Conservation (phyloP, 2,329 filamentous ascomycete genomes). For the Amesomyces nigricolor region DNA sequence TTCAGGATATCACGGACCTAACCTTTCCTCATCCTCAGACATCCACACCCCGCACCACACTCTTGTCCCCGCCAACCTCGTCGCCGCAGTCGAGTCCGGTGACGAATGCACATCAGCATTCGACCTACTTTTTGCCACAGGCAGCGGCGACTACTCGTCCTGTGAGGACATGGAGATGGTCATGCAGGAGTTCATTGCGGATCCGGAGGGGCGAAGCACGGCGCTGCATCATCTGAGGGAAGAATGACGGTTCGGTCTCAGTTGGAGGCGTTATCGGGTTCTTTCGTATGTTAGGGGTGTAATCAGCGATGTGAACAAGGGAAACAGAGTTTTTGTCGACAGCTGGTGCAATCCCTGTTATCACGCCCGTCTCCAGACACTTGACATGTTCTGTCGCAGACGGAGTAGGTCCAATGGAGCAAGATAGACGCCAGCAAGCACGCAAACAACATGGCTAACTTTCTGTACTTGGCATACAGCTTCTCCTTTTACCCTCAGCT, state of each 20-base stretch:
- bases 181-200: constrained; percentile 13
- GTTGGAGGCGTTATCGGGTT: not conserved
- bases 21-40: not conserved
- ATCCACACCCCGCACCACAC: not conserved
- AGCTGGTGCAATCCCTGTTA: no score
- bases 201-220: not conserved
- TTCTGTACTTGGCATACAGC: not conserved
- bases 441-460: not conserved
- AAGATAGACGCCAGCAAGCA: no score
- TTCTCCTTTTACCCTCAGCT: not conserved
- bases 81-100: not conserved
- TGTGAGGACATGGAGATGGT: constrained; percentile 12
- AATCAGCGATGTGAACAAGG: no score
- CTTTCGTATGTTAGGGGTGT: no score
- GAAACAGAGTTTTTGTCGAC: no score
- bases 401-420: no score
- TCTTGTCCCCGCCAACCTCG: not conserved
- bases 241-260: not conserved
- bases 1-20: no score
- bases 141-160: constrained; percentile 3
- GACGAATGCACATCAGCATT: constrained; percentile 5
- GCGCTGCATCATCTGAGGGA: not conserved
- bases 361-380: no score
- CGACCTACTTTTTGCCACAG: constrained; percentile 6
- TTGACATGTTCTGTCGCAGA: no score